These are phyloP conservation scores for Pulveroboletus ravenelii DNA, from an alignment of 768 basidiomycete genomes.

Conservation along the genomic window DNA sequence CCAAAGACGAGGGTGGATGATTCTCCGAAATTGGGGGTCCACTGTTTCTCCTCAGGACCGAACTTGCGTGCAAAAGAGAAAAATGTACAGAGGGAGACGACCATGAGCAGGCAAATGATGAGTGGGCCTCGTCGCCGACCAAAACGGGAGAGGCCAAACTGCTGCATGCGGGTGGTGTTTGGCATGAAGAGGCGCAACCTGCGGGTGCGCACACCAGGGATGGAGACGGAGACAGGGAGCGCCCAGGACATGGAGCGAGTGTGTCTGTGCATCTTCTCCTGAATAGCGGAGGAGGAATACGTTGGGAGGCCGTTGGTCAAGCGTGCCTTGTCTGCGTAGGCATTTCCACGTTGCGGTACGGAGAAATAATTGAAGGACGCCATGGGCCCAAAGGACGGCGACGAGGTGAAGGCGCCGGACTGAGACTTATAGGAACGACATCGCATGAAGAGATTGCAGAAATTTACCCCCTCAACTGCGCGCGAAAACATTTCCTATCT, in stretches of 20 bases:
- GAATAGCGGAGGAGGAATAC: constrained; percentile 54
- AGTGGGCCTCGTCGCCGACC: constrained; percentile 55
- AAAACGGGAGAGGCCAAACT: constrained; percentile 50
- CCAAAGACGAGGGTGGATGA: constrained; percentile 70
- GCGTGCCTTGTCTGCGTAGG: constrained; percentile 41
- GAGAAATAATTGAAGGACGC: constrained; percentile 47
- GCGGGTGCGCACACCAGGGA: constrained; percentile 56
- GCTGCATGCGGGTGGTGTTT: constrained; percentile 58
- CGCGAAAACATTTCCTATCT: constrained; percentile 26
- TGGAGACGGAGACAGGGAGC: constrained; percentile 51
- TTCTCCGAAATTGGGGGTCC: constrained; percentile 57
- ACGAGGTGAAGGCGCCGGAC: constrained; percentile 16
- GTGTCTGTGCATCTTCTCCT: constrained; percentile 60
- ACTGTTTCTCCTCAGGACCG: constrained; percentile 55
- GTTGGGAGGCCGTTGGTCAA: constrained; percentile 41
- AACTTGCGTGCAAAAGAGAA: constrained; percentile 61
- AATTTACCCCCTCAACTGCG: constrained; percentile 15
- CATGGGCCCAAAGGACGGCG: constrained; percentile 30
- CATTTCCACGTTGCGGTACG: constrained; percentile 42
- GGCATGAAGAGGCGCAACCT: constrained; percentile 54
- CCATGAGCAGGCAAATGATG: constrained; percentile 44
- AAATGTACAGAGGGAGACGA: constrained; percentile 47
- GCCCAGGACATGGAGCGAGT: constrained; percentile 50
- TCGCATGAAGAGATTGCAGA: background rate
- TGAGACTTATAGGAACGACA: constrained; percentile 13